Percentiles rank a stretch among this genome's conserved stretches.
Conservation (phyloP, 1,284 basidiomycete genomes). For the Moesziomyces parantarcticus region DNA sequence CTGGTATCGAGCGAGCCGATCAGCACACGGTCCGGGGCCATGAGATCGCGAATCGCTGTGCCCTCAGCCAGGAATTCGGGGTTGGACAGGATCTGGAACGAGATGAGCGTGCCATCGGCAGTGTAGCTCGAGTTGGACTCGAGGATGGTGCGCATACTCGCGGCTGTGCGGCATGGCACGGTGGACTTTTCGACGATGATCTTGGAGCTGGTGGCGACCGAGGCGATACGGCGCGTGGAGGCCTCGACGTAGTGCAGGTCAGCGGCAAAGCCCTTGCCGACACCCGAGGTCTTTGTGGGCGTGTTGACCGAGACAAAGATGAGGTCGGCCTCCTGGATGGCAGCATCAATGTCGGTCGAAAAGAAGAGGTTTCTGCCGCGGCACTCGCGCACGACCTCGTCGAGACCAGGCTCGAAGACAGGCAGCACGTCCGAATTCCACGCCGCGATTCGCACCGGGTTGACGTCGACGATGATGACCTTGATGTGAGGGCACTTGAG, state of each 20-base stretch:
- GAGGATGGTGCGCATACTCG: constrained; percentile 98
- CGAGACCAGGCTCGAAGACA: constrained; percentile 98
- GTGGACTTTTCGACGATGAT: constrained; percentile 99
- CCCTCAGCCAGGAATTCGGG: constrained; percentile 99
- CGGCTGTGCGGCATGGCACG: constrained; percentile 96
- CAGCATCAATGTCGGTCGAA: constrained; percentile 92
- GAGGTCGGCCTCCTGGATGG: constrained; percentile 87
- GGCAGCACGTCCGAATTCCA: constrained; percentile 86
- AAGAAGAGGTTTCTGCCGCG: constrained; percentile 97
- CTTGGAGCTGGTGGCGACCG: constrained; percentile 88
- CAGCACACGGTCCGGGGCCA: constrained; percentile 90
- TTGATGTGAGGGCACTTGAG: constrained; percentile 91
- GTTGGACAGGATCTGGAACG: constrained; percentile 98
- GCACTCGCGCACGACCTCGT: constrained; percentile 86
- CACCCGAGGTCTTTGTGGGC: constrained; percentile 96
- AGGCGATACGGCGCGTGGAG: constrained; percentile 94
- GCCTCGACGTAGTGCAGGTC: constrained; percentile 81
- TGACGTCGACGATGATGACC: constrained; percentile 98
- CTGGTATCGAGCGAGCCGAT: constrained; percentile 92
- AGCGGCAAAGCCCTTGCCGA: constrained; percentile 96
- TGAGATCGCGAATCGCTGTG: constrained; percentile 90
- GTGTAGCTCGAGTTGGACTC: constrained; percentile 83
- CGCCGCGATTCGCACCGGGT: constrained; percentile 90
- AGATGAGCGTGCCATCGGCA: constrained; percentile 77
- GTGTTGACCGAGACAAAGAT: constrained; percentile 87